Evolutionary conservation across 495 filamentous ascomycete species (phyloP).

Genomic region (Hypomontagnella submonticulosa): DNA sequence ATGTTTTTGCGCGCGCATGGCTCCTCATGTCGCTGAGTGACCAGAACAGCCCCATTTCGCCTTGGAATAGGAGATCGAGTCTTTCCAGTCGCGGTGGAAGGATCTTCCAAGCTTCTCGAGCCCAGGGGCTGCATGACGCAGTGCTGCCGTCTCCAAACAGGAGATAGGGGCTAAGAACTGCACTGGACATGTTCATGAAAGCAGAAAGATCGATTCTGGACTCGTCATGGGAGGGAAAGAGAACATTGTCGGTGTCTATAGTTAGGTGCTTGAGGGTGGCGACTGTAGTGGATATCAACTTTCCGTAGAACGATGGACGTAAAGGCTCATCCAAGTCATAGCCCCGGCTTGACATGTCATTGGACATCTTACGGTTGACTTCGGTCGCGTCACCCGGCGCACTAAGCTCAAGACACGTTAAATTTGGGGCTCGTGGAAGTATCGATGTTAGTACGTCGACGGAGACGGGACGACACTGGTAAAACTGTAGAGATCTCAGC

Average conservation of each 20-base stretch:
- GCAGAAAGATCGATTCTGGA: slow-evolving; percentile 18
- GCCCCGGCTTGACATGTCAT: background rate
- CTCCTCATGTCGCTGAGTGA: slow-evolving; percentile 1
- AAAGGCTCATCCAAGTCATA: slow-evolving; percentile 5
- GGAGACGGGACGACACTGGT: background rate
- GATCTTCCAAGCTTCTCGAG: background rate
- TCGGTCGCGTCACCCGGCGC: background rate
- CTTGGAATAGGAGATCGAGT: slow-evolving; percentile 2
- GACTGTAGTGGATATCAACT: slow-evolving; percentile 4
- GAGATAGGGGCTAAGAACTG: slow-evolving; percentile 2
- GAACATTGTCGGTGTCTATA: background rate
- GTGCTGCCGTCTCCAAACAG: slow-evolving; percentile 2
- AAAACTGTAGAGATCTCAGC: slow-evolving; percentile 10
- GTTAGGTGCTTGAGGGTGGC: slow-evolving; percentile 1
- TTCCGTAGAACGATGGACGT: slow-evolving; percentile 12
- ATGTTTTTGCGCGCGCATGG: background rate
- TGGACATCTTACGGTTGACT: background rate
- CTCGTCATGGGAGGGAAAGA: slow-evolving; percentile 8
- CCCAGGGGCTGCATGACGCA: background rate
- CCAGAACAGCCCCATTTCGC: slow-evolving; percentile 24
- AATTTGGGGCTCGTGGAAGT: slow-evolving; percentile 11
- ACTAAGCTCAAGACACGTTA: slow-evolving; percentile 4
- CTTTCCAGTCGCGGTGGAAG: slow-evolving; percentile 22
- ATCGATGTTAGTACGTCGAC: slow-evolving; percentile 5
- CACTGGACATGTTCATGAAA: slow-evolving; percentile 4